A percentile compares a stretch with the other conserved stretches of the same genome.
These are phyloP conservation scores for Aspergillus ibericus DNA, from an alignment of 2,329 filamentous ascomycete species.

Conservation along the genomic window DNA sequence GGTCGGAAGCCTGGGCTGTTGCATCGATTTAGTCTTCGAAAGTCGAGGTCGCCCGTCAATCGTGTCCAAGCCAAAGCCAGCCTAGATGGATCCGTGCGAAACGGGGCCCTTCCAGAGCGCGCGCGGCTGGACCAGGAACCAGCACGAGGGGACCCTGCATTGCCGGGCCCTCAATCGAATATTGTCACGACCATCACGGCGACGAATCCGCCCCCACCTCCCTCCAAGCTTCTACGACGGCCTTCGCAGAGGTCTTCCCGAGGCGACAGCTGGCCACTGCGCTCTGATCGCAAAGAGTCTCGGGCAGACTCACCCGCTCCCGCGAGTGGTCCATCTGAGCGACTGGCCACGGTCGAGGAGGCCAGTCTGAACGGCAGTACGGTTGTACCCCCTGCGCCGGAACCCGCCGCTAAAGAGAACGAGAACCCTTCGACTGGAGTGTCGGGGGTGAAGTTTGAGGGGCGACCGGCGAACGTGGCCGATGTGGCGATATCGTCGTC, in stretches of 20 bases:
- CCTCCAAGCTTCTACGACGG: constrained; percentile 32
- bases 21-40: constrained; percentile 34
- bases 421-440: not conserved
- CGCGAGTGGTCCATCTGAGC: not conserved
- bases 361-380: constrained; percentile 14
- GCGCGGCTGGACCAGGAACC: constrained; percentile 26
- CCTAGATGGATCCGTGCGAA: constrained; percentile 42
- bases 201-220: constrained; percentile 15
- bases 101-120: constrained; percentile 5
- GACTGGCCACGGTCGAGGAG: constrained; percentile 16
- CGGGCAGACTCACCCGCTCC: not conserved
- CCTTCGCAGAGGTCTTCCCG: constrained; percentile 21
- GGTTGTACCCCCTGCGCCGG: not conserved
- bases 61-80: constrained; percentile 52
- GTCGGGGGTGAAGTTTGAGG: not conserved
- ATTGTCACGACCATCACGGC: constrained; percentile 24
- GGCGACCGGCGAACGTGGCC: constrained; percentile 12
- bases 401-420: not conserved
- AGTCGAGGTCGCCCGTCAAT: constrained; percentile 23
- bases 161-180: constrained; percentile 11
- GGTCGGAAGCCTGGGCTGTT: constrained; percentile 33
- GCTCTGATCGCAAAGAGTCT: constrained; percentile 9
- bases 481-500: constrained; percentile 36
- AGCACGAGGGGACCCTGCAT: constrained; percentile 10
- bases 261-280: constrained; percentile 30